phyloP scores from a whole-genome alignment of 768 basidiomycete species.

The Amanita subjunquillea region DNA sequence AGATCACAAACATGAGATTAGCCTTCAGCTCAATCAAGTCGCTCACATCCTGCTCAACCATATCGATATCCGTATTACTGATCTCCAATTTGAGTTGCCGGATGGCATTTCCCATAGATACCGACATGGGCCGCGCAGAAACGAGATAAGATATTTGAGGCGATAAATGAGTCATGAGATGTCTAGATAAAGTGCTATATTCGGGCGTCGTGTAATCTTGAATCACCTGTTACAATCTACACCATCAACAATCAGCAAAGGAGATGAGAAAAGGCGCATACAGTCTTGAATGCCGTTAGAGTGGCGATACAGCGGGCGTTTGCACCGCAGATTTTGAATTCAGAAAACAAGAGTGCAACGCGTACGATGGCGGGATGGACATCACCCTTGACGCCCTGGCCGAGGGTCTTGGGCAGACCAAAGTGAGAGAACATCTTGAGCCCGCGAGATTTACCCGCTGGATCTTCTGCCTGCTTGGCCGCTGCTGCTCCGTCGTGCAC shows the following conservation, averaged over 20 bases:
- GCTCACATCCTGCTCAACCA: constrained; percentile 87
- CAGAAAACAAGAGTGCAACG: constrained; percentile 82
- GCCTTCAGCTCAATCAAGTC: not conserved
- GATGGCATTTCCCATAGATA: constrained; percentile 92
- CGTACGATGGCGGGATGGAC: constrained; percentile 86
- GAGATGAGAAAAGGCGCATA: constrained; percentile 26
- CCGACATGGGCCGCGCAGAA: constrained; percentile 80
- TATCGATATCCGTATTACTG: constrained; percentile 83
- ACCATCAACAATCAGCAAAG: constrained; percentile 7
- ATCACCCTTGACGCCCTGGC: constrained; percentile 58
- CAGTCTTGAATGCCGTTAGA: constrained; percentile 84
- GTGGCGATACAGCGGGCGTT: constrained; percentile 95
- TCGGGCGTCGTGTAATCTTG: constrained; percentile 83
- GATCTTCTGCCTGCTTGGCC: constrained; percentile 14
- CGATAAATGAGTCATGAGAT: constrained; percentile 86
- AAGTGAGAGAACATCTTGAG: constrained; percentile 83
- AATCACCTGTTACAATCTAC: constrained; percentile 52
- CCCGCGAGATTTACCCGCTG: constrained; percentile 41
- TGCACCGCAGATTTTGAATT: constrained; percentile 88
- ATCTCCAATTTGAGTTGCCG: constrained; percentile 94
- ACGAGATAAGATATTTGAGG: constrained; percentile 90
- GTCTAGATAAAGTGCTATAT: constrained; percentile 79
- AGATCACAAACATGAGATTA: constrained; percentile 5
- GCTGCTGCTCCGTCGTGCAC: not conserved
- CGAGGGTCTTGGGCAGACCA: constrained; percentile 54